These are phyloP conservation scores for Paramyrothecium roridum DNA, from an alignment of 2,329 filamentous ascomycete species.

Conservation along the genomic window DNA sequence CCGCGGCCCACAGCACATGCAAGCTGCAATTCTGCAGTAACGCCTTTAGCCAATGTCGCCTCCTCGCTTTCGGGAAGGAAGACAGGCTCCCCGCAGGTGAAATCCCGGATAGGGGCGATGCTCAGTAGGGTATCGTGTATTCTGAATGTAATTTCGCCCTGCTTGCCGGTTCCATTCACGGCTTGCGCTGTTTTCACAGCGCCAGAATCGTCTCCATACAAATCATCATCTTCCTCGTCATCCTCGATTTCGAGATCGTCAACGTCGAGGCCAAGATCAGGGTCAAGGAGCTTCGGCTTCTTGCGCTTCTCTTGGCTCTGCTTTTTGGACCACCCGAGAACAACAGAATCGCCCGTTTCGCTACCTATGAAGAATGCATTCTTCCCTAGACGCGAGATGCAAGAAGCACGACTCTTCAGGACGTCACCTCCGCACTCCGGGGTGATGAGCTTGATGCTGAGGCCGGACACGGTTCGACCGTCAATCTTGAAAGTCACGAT, in stretches of 20 bases:
- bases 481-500: constrained; percentile 82
- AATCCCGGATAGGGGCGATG: constrained; percentile 74
- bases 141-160: constrained; percentile 68
- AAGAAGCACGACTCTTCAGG: constrained; percentile 62
- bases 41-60: constrained; percentile 37
- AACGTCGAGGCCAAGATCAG: constrained; percentile 45
- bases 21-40: constrained; percentile 55
- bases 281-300: constrained; percentile 57
- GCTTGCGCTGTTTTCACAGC: constrained; percentile 48
- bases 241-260: constrained; percentile 53
- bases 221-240: constrained; percentile 61
- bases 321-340: constrained; percentile 76
- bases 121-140: constrained; percentile 75
- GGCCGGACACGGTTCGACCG: constrained; percentile 84
- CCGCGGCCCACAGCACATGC: constrained; percentile 61
- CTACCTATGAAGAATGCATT: constrained; percentile 81
- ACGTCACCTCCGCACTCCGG: constrained; percentile 60
- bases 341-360: constrained; percentile 74
- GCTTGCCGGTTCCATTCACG: constrained; percentile 39
- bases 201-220: constrained; percentile 61
- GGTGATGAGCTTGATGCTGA: constrained; percentile 67
- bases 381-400: constrained; percentile 64
- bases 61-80: constrained; percentile 42
- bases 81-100: constrained; percentile 63
- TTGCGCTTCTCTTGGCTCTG: constrained; percentile 62